Base-by-base conservation (phyloP, 176 grass and related monocot species). In the Eragrostis curvula region DNA sequence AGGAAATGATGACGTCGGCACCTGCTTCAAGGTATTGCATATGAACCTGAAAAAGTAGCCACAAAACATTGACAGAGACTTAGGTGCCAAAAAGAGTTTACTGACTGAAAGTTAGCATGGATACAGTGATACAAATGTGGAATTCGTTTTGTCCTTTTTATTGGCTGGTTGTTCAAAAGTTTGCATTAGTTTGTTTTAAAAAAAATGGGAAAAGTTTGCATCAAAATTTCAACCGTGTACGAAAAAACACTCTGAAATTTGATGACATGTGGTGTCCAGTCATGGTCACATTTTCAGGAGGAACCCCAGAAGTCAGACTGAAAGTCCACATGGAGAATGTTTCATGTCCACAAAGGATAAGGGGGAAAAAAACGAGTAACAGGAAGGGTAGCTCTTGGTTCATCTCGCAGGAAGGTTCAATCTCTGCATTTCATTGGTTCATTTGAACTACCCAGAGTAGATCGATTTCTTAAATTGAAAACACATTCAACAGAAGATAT, bases 1-100 rank as follows among this genome's bases (percentile, higher is more conserved):
- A 93, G 17, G 91, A 91, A 73, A 97, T 86, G 32, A 97, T 79
- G 56, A 97, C 75, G 75, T 97, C 88, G 5, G 94, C 94, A 13
- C 94, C 91, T 6, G 91, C 94, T 81, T 93, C 86, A 47, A 97
- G 91, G 55, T 93, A 97, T 78, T 85, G 88, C 80, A 91, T n/a
- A 70, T 97, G 94, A 70, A 93, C 94, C 94, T 97, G 84, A 12
- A 87, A 7, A 69, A 24, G 68, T 28, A 9, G 24, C 17, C 21
- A 8, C 9, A 57, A 57, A 11, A 20, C 42, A 51, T 28, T 21
- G 44, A 41, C n/a, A 42, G 63, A 41, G 7, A 13, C 12, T 2
- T 36, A 36, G 32, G 32, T 36, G 4, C 32, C 32, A 36, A 36
- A 36, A 2, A 36, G 32, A 36, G 32, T 36, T 36, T 36, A 36